Base-by-base conservation (phyloP, 805 yeast species). In the Pichia heedii region DNA sequence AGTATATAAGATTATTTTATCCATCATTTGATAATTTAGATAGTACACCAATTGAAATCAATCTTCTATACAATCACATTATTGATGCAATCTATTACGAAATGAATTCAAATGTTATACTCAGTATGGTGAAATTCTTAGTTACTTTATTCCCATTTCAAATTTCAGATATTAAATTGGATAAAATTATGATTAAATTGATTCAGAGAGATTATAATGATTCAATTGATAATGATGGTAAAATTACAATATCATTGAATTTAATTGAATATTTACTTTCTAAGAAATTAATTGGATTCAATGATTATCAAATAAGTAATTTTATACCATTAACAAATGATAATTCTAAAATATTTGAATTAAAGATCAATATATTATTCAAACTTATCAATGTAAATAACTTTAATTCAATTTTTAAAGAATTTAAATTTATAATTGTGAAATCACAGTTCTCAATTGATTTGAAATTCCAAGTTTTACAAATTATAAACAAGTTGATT, bases 251-350 rank as follows among this genome's bases (percentile, higher is more conserved):
- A 4, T 33, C 44, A 24, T 43, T 58, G 22, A 43, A 47, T 35
- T 53, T 52, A 29, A 51, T 53, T 29, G 42, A 50, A 12, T 50
- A 29, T 58, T 60, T 49, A 22, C 18, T 51, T 18, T 62, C 63
- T 16, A 62, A 64, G 32, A 52, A 54, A 15, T 53, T 68, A 8
- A 67, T 81, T 1, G 39, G 60, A 0, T 69, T 73, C 45, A 49
- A 40, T 11, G 45, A 54, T 15, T 41, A 50, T 12, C 65, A 67
- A 49, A 68, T 65, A 35, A 69, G 64, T 37, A 65, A 67, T 30
- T 82, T 87, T 54, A 75, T 68, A 47, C 57, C 86, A 1, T 65
- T 68, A 15, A 82, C 87, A 3, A 55, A 62, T 2, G 95, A 86
- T 53, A 51, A 64, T 1, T 19, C 27, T 12, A 61, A 68, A 13